A percentile compares a stretch with the other conserved stretches of the same genome.
These are phyloP conservation scores for Pestalotiopsis sp. DNA, from an alignment of 2,329 filamentous ascomycete genomes.

Conservation along the genomic window DNA sequence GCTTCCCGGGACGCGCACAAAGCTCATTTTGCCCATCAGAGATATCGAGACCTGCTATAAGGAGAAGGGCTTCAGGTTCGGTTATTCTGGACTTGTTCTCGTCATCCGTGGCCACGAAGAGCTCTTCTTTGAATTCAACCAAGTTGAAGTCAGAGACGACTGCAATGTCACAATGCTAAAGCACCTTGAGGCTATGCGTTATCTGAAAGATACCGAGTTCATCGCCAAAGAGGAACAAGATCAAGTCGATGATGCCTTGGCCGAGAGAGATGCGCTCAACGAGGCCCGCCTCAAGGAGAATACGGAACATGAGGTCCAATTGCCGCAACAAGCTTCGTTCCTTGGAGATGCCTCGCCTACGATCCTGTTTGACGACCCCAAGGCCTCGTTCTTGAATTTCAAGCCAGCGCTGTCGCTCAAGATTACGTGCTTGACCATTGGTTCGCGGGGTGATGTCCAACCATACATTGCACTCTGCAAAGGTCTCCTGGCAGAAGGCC, in stretches of 20 bases:
- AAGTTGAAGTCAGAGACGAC: constrained; percentile 80
- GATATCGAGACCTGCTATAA: constrained; percentile 94
- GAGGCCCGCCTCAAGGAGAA: constrained; percentile 66
- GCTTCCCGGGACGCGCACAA: constrained; percentile 85
- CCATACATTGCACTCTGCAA: constrained; percentile 97
- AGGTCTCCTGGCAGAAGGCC: constrained; percentile 83
- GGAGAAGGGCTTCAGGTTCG: constrained; percentile 91
- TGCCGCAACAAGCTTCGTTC: constrained; percentile 49
- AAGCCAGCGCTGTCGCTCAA: constrained; percentile 79
- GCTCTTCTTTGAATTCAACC: constrained; percentile 91
- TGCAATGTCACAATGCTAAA: constrained; percentile 82
- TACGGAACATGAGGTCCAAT: constrained; percentile 51
- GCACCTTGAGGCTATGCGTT: constrained; percentile 72
- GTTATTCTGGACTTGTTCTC: constrained; percentile 88
- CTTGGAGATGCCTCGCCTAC: constrained; percentile 64
- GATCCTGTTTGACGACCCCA: constrained; percentile 87
- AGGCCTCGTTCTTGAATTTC: constrained; percentile 87
- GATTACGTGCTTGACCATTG: constrained; percentile 94
- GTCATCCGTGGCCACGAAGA: constrained; percentile 94
- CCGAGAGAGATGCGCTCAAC: constrained; percentile 80
- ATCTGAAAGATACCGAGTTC: constrained; percentile 70
- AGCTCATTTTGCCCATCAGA: constrained; percentile 86
- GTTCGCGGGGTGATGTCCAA: constrained; percentile 93
- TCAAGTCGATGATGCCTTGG: constrained; percentile 74
- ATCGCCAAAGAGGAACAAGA: constrained; percentile 70